Evolutionary conservation across 2,329 filamentous ascomycete genomes (phyloP).

Genomic region (Fusarium poae): DNA sequence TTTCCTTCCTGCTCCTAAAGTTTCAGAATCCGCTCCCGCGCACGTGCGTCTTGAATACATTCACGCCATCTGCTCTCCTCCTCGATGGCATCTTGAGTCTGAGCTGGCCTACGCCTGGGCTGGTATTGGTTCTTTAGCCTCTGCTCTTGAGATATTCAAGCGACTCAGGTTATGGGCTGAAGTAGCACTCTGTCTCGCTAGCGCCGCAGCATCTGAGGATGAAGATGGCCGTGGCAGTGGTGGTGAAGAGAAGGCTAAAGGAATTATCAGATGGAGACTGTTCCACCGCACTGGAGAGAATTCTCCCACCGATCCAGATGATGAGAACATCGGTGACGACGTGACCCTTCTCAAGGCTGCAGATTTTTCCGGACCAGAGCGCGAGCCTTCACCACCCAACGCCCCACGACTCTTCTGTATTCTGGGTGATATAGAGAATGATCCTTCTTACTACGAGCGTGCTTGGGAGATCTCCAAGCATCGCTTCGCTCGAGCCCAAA

Average conservation of each 20-base stretch:
- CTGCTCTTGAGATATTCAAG: constrained; percentile 96
- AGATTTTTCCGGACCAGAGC: constrained; percentile 71
- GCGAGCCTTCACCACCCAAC: constrained; percentile 79
- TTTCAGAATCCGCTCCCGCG: constrained; percentile 82
- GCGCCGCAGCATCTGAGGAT: constrained; percentile 69
- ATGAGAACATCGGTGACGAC: constrained; percentile 65
- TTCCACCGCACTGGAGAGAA: constrained; percentile 72
- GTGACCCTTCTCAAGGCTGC: constrained; percentile 67
- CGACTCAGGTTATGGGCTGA: constrained; percentile 94
- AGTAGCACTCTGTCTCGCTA: constrained; percentile 88
- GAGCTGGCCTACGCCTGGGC: constrained; percentile 96
- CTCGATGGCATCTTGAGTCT: constrained; percentile 92
- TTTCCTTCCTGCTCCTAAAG: constrained; percentile 83
- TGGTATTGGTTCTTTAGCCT: constrained; percentile 84
- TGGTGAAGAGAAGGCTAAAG: constrained; percentile 83
- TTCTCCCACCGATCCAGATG: constrained; percentile 58
- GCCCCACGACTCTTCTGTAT: constrained; percentile 93
- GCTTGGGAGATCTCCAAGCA: constrained; percentile 88
- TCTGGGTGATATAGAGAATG: constrained; percentile 86
- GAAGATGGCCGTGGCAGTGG: constrained; percentile 66
- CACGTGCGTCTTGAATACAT: constrained; percentile 84
- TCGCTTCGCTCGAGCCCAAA: constrained; percentile 88
- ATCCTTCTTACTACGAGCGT: constrained; percentile 80
- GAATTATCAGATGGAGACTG: constrained; percentile 81
- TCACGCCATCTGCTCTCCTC: constrained; percentile 84